Percentiles rank a stretch among this genome's conserved stretches.
Evolutionary conservation across 805 yeast species (phyloP).

Genomic region (Crinitomyces ghanaensis): DNA sequence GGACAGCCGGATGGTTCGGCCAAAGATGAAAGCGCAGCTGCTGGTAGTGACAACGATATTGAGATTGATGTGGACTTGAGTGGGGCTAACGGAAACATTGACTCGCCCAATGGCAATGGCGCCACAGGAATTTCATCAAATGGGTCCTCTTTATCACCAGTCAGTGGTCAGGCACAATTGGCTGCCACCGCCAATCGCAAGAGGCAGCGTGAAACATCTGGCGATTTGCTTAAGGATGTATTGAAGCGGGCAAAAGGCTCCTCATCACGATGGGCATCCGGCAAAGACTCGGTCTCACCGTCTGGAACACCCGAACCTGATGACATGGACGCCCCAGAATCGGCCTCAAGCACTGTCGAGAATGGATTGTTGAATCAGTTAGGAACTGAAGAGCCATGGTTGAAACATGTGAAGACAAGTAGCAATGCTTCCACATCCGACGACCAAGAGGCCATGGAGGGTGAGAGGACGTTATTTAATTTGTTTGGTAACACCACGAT

Average conservation of each 20-base stretch:
- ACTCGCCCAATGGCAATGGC: slow-evolving; percentile 2
- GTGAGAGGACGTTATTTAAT: slow-evolving; percentile 42
- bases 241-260: slow-evolving; percentile 27
- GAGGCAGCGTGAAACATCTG: slow-evolving; percentile 26
- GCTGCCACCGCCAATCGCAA: slow-evolving; percentile 8
- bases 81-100: not conserved
- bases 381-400: slow-evolving; percentile 20
- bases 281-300: slow-evolving; percentile 10
- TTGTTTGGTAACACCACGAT: slow-evolving; percentile 81
- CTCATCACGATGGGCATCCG: slow-evolving; percentile 4
- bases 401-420: slow-evolving; percentile 17
- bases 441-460: not conserved
- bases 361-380: slow-evolving; percentile 10
- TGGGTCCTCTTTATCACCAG: not conserved
- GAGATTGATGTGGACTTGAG: slow-evolving; percentile 12
- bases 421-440: not conserved
- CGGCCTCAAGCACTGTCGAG: slow-evolving; percentile 6
- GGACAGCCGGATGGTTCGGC: slow-evolving; percentile 18
- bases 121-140: not conserved
- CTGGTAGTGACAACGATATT: slow-evolving; percentile 9
- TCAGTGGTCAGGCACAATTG: not conserved
- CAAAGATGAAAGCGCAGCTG: slow-evolving; percentile 4
- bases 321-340: slow-evolving; percentile 6
- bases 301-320: slow-evolving; percentile 6
- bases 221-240: slow-evolving; percentile 41